Percentiles rank a stretch among this genome's conserved stretches.
These are phyloP conservation scores for Nemania sp. DNA, from an alignment of 2,329 filamentous ascomycete species.

Conservation along the genomic window DNA sequence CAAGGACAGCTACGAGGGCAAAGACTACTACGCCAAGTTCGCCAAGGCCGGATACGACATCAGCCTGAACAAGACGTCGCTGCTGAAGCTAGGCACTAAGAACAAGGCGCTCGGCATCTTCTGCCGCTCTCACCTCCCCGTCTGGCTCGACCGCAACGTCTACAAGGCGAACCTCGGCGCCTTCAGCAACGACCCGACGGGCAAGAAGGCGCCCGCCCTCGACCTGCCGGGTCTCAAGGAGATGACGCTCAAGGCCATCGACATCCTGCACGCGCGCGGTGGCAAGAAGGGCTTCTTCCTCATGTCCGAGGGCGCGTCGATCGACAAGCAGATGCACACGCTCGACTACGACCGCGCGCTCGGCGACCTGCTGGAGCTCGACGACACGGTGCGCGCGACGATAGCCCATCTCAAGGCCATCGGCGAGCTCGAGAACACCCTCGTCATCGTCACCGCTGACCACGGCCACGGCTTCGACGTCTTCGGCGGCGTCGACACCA, in stretches of 20 bases:
- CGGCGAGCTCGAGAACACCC: conserved; percentile 72
- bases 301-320: conserved; percentile 83
- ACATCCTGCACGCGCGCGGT: conserved; percentile 71
- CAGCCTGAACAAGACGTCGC: conserved; percentile 73
- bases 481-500: conserved; percentile 79
- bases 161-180: conserved; percentile 71
- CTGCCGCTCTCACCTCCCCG: conserved; percentile 73
- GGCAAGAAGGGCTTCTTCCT: conserved; percentile 79
- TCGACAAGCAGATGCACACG: conserved; percentile 89
- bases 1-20: conserved; percentile 66
- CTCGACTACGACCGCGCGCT: conserved; percentile 86
- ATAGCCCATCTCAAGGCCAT: conserved; percentile 70
- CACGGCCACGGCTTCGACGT: conserved; percentile 91
- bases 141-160: conserved; percentile 86
- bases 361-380: conserved; percentile 82
- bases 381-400: conserved; percentile 80
- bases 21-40: conserved; percentile 81
- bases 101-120: conserved; percentile 78
- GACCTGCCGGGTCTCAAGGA: conserved; percentile 85
- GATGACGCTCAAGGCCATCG: conserved; percentile 86
- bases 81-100: conserved; percentile 60
- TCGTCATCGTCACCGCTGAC: conserved; percentile 82
- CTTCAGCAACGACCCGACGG: conserved; percentile 71
- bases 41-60: conserved; percentile 72
- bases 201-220: conserved; percentile 64